Conservation (phyloP, 2,329 filamentous ascomycete genomes). For the Pseudocercospora eumusae region DNA sequence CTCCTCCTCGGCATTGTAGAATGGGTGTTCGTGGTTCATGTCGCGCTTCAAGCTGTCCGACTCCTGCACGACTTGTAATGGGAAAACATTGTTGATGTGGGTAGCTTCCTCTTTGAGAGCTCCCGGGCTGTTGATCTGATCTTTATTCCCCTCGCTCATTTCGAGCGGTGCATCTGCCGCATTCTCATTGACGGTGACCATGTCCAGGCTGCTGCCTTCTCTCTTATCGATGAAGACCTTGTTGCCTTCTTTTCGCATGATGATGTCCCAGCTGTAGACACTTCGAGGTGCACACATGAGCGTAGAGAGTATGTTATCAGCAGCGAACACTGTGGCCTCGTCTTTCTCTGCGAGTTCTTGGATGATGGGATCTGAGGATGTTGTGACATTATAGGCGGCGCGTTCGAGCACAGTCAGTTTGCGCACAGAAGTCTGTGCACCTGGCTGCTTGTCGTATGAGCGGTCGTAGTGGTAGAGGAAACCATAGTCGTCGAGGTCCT, state of each 20-base stretch:
- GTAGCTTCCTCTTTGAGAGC: conserved; percentile 95
- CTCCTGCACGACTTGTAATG: conserved; percentile 90
- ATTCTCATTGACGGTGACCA: conserved; percentile 99
- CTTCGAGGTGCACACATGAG: conserved; percentile 97
- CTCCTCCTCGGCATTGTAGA: conserved; percentile 93
- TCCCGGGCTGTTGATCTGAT: conserved; percentile 88
- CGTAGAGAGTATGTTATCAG: conserved; percentile 96
- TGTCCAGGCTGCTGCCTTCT: conserved; percentile 88
- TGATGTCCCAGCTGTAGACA: conserved; percentile 97
- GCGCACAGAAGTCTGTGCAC: conserved; percentile 78
- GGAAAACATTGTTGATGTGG: conserved; percentile 99
- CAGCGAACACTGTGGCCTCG: conserved; percentile 94
- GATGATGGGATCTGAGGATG: conserved; percentile 91
- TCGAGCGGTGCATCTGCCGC: conserved; percentile 92
- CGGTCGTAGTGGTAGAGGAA: conserved; percentile 99
- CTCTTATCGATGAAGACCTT: conserved; percentile 99
- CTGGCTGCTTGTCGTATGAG: conserved; percentile 87
- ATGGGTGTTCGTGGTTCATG: conserved; percentile 89
- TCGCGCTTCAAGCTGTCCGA: conserved; percentile 74
- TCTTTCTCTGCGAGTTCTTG: conserved; percentile 95
- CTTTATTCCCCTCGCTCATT: conserved; percentile 86
- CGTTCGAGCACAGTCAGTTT: conserved; percentile 88
- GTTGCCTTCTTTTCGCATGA: conserved; percentile 88
- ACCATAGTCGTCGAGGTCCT: conserved; percentile 92
- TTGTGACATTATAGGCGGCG: conserved; percentile 97